phyloP scores from a whole-genome alignment of 1,284 basidiomycete genomes.

The Thecaphora frezii region DNA sequence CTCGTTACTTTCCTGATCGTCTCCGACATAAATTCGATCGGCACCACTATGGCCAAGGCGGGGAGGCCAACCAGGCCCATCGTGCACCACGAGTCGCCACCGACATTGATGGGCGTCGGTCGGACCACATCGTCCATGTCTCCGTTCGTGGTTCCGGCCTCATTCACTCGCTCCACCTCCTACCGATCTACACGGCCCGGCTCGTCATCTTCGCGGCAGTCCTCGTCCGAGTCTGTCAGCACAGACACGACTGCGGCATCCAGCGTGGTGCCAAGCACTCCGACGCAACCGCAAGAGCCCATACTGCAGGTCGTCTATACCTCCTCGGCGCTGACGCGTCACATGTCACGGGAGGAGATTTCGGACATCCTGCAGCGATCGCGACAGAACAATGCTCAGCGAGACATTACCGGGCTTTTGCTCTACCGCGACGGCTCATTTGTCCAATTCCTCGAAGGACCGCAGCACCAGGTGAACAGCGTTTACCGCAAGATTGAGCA shows the following conservation, averaged over 20 bases:
- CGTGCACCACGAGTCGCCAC: conserved; percentile 17
- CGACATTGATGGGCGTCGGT: conserved; percentile 9
- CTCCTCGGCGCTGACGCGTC: conserved; percentile 21
- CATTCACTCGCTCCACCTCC: conserved; percentile 16
- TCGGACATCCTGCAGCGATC: conserved; percentile 18
- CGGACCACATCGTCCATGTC: not conserved
- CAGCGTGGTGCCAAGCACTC: not conserved
- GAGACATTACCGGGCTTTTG: conserved; percentile 26
- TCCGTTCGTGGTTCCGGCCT: conserved; percentile 9
- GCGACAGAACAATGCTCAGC: conserved; percentile 21
- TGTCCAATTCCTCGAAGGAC: conserved; percentile 39
- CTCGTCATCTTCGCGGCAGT: conserved; percentile 17
- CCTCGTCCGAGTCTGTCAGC: conserved; percentile 22
- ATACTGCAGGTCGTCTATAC: conserved; percentile 39
- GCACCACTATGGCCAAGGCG: conserved; percentile 2
- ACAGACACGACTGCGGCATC: conserved; percentile 11
- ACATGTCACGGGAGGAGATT: conserved; percentile 17
- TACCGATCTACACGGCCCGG: not conserved
- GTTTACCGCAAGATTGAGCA: conserved; percentile 24
- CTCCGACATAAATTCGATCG: not conserved
- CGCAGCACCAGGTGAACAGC: conserved; percentile 15
- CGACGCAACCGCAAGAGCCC: not conserved
- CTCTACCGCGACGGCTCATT: conserved; percentile 38
- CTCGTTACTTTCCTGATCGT: too few relatives aligned
- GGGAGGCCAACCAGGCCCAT: conserved; percentile 7